phyloP scores from a whole-genome alignment of 2,329 filamentous ascomycete genomes.

The Ceratocystis colombiana region DNA sequence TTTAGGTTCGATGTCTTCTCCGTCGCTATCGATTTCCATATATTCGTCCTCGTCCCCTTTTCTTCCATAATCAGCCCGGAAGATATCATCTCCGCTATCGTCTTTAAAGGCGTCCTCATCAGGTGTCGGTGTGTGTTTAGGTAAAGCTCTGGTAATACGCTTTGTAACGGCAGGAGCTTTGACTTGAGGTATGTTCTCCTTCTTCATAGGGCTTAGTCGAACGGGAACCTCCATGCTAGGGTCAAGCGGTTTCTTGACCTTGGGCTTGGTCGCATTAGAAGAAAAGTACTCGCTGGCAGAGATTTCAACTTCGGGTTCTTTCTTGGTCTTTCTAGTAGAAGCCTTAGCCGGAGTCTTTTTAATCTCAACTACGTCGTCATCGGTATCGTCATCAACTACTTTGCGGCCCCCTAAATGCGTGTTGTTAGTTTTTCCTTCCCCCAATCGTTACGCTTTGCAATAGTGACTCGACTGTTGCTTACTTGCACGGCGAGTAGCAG shows the following conservation, averaged over 20 bases:
- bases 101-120: conserved; percentile 48
- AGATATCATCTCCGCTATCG: conserved; percentile 72
- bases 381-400: conserved; percentile 72
- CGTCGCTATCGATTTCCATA: conserved; percentile 52
- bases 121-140: neutral
- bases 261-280: conserved; percentile 31
- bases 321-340: conserved; percentile 47
- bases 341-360: conserved; percentile 43
- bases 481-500: conserved; percentile 36
- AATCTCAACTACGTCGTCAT: conserved; percentile 42
- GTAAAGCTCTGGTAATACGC: conserved; percentile 10
- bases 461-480: conserved; percentile 26
- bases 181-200: conserved; percentile 31
- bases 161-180: conserved; percentile 30
- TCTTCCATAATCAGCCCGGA: conserved; percentile 61
- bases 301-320: conserved; percentile 39
- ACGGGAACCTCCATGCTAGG: conserved; percentile 36
- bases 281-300: conserved; percentile 51
- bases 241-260: conserved; percentile 35
- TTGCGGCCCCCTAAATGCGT: conserved; percentile 46
- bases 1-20: conserved; percentile 44
- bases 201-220: conserved; percentile 46
- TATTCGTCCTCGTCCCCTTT: conserved; percentile 61
- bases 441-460: no score
- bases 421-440: conserved; percentile 26